Evolutionary conservation across 73 alveolate genomes (phyloP).

Genomic region (Stentor roeselii): DNA sequence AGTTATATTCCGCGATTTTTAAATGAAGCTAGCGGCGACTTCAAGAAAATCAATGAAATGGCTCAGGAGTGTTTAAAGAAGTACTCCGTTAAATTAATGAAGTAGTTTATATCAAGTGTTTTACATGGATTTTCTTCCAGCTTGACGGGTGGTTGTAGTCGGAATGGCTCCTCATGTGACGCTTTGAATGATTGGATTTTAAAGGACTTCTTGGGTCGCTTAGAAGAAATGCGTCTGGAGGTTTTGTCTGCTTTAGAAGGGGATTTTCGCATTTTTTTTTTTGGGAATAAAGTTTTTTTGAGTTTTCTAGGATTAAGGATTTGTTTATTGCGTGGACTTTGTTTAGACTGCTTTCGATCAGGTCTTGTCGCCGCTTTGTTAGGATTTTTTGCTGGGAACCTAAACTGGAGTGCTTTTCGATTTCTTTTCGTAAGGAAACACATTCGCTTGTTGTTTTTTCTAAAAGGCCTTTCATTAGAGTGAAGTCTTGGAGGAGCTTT

Average conservation of each 20-base stretch:
- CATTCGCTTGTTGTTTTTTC: slow-evolving; percentile 16
- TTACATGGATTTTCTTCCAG: no score
- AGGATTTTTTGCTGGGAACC: neutral
- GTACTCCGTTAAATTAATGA: no score
- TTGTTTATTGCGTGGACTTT: neutral
- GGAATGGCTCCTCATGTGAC: neutral
- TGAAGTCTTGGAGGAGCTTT: neutral
- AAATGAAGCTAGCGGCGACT: neutral
- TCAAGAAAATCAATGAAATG: no score
- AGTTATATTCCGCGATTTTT: neutral
- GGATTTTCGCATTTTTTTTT: neutral
- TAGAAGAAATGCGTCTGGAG: no score
- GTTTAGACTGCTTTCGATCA: neutral
- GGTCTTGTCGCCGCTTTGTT: neutral
- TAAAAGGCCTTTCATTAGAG: neutral
- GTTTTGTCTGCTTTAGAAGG: no score
- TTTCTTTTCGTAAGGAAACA: neutral
- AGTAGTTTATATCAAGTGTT: no score
- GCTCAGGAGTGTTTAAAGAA: neutral
- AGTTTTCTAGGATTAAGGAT: neutral
- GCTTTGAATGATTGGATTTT: neutral
- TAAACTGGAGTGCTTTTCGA: neutral
- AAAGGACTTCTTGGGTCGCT: no score
- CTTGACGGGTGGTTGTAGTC: neutral
- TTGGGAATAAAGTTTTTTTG: neutral